A percentile compares a stretch with the other conserved stretches of the same genome.
phyloP scores from a whole-genome alignment of 768 basidiomycete genomes.

The Pleurotus djamor region DNA sequence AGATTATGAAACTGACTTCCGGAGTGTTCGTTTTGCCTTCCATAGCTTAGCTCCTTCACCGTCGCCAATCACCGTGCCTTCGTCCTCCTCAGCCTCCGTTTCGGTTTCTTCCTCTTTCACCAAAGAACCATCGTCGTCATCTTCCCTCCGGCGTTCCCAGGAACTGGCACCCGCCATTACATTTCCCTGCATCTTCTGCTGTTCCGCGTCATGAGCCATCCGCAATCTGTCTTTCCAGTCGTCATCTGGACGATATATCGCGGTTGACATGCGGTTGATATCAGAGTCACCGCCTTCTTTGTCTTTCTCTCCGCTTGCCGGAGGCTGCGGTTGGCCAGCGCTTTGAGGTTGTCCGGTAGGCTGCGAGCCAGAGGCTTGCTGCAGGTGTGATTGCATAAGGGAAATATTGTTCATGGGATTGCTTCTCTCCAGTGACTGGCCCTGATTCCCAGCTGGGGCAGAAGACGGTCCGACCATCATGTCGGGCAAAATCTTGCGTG shows the following conservation, averaged over 20 bases:
- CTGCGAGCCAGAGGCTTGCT: slow-evolving; percentile 31
- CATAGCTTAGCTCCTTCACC: slow-evolving; percentile 74
- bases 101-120: slow-evolving; percentile 73
- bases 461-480: slow-evolving; percentile 52
- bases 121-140: slow-evolving; percentile 49
- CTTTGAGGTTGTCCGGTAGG: slow-evolving; percentile 23
- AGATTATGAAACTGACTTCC: slow-evolving; percentile 66
- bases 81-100: slow-evolving; percentile 62
- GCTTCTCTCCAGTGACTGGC: slow-evolving; percentile 49
- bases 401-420: slow-evolving; percentile 40
- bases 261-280: slow-evolving; percentile 55
- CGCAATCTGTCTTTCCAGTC: slow-evolving; percentile 86
- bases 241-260: slow-evolving; percentile 87
- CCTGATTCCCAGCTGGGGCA: slow-evolving; percentile 38
- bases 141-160: slow-evolving; percentile 53
- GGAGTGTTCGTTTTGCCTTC: slow-evolving; percentile 83
- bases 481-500: slow-evolving; percentile 79
- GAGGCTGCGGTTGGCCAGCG: slow-evolving; percentile 28
- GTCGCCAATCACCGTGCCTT: slow-evolving; percentile 61
- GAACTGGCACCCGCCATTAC: slow-evolving; percentile 35
- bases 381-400: slow-evolving; percentile 33
- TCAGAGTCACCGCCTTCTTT: slow-evolving; percentile 37
- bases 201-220: slow-evolving; percentile 59
- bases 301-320: slow-evolving; percentile 35
- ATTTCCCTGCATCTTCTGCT: slow-evolving; percentile 43